Base-by-base conservation (phyloP, 306 rosid species). In the Prunus mume region DNA sequence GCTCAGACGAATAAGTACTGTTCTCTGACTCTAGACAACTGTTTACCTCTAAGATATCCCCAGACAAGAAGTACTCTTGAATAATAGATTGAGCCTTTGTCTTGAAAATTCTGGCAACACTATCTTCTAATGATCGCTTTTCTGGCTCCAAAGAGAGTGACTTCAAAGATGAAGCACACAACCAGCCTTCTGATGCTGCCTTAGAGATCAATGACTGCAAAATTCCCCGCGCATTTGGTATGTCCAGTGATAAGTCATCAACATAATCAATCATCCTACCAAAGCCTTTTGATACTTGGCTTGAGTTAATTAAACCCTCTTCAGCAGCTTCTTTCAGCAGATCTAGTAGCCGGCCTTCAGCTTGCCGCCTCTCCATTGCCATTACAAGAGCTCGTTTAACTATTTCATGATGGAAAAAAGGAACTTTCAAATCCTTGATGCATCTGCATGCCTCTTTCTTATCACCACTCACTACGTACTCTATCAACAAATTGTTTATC, bases 151-250 rank as follows among this genome's bases (percentile, higher is more conserved):
- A 17, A 13, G 89, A 52, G 28, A 90, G 85, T 66, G 90, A 64
- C 79, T 90, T 90, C 75, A 90, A 73, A 14, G 95, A 86, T 18
- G 95, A 90, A 30, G 89, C 87, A 67, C 88, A 90, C 67, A 88
- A 62, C 95, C 95, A 90, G n/a, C 95, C 95, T 72, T 90, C 95
- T 5, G 95, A 90, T 34, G 95, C 95, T 24, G 90, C 89, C 78
- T 84, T 86, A 4, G 92, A 84, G 57, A 90, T 88, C 22, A 88
- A 51, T 25, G 83, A 65, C 75, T 79, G 88, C 28, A 90, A 83
- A 19, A 86, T 88, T 41, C 75, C 82, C 0, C 78, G 80, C 0
- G 96, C 96, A 58, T 87, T 85, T 4, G 93, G 96, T 76, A 90
- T 88, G 84, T 90, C 93, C 3, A 88, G 90, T 9, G 96, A 87